Conservation (phyloP, 345 rosid genomes). For the Lepidium didymum region DNA sequence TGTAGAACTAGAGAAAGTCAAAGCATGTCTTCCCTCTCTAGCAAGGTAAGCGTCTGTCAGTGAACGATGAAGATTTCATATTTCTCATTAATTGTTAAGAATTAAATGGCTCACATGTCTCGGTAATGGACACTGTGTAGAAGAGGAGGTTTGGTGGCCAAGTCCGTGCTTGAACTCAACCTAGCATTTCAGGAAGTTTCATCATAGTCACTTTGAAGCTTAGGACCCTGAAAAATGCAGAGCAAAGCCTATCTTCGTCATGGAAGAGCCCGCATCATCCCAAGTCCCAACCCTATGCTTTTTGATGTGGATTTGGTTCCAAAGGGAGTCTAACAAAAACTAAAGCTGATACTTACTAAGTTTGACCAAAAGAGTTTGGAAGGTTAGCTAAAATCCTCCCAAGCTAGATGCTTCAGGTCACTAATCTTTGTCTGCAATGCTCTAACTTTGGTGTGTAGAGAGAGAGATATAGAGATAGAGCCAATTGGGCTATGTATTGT, state of each 20-base stretch:
- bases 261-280: slow-evolving; percentile 5
- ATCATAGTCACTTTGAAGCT: slow-evolving; percentile 23
- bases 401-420: slow-evolving; percentile 13
- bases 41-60: slow-evolving; percentile 34
- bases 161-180: slow-evolving; percentile 76
- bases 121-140: slow-evolving; percentile 30
- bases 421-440: slow-evolving; percentile 9
- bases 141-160: slow-evolving; percentile 89
- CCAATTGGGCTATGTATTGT: slow-evolving; percentile 20
- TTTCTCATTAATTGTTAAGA: background rate
- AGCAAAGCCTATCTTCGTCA: background rate
- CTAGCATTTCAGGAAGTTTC: slow-evolving; percentile 76
- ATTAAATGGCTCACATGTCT: slow-evolving; percentile 1
- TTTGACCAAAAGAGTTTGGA: slow-evolving; percentile 20
- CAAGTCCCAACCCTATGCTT: slow-evolving; percentile 21
- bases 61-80: background rate
- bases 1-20: slow-evolving; percentile 85
- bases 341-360: slow-evolving; percentile 18
- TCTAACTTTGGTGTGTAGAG: slow-evolving; percentile 12
- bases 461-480: background rate
- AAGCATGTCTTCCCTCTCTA: slow-evolving; percentile 50
- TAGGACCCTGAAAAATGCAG: background rate
- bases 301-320: slow-evolving; percentile 22
- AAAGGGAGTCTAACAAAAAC: slow-evolving; percentile 29
- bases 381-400: slow-evolving; percentile 12